Conservation (phyloP, 441 rosid species). For the Syzygium malaccense region DNA sequence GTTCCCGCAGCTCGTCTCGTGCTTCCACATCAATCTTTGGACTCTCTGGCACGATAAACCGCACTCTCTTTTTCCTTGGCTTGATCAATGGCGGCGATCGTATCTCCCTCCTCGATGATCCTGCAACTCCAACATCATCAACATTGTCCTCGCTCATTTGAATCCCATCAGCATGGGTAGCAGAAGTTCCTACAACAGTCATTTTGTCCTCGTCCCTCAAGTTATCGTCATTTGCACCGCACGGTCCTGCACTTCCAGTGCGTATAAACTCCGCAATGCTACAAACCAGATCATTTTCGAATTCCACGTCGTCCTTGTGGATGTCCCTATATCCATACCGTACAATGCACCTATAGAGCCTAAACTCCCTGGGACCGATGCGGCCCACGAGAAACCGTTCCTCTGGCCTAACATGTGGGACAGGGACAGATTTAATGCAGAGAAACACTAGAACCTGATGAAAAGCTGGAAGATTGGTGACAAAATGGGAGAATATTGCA, state of each 20-base stretch:
- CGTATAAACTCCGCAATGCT: slow-evolving; percentile 85
- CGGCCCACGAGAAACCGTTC: slow-evolving; percentile 81
- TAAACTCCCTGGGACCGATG: slow-evolving; percentile 63
- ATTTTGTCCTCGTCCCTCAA: slow-evolving; percentile 49
- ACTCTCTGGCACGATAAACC: slow-evolving; percentile 74
- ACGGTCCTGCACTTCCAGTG: slow-evolving; percentile 32
- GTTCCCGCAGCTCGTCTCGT: slow-evolving; percentile 64
- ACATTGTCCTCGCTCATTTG: slow-evolving; percentile 45
- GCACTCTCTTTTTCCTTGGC: slow-evolving; percentile 50
- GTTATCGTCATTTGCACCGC: slow-evolving; percentile 9
- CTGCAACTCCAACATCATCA: slow-evolving; percentile 25
- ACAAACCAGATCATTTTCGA: slow-evolving; percentile 83
- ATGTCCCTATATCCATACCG: slow-evolving; percentile 82
- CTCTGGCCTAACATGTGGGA: slow-evolving; percentile 78
- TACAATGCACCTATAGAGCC: slow-evolving; percentile 85
- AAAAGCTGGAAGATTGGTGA: slow-evolving; percentile 94
- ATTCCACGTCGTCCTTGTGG: slow-evolving; percentile 83
- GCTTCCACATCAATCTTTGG: slow-evolving; percentile 53
- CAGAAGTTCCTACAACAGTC: slow-evolving; percentile 82
- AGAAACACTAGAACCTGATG: slow-evolving; percentile 87
- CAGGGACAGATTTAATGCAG: slow-evolving; percentile 88
- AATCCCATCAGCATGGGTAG: slow-evolving; percentile 51
- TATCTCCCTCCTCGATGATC: slow-evolving; percentile 57
- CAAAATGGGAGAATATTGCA: slow-evolving; percentile 90
- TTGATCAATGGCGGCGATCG: slow-evolving; percentile 33